Base-by-base conservation (phyloP, 495 filamentous ascomycete species). In the Tuber aestivum region DNA sequence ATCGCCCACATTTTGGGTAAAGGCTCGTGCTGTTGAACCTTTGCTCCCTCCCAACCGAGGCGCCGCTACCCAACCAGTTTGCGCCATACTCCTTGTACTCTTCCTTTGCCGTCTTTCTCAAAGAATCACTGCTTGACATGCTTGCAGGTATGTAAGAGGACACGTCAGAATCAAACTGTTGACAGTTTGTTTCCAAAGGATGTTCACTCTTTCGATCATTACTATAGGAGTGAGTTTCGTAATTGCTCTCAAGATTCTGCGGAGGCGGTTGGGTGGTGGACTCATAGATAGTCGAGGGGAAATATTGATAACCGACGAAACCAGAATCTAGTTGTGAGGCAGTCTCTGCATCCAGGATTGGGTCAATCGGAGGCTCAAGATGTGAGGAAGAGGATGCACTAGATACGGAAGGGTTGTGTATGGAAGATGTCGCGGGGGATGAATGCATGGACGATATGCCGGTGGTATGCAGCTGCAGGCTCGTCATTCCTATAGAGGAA, bases 331-430 rank as follows among this genome's bases (percentile, higher is more conserved):
- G 71, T 50, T 82, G 75, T 56, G 79, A 74, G 27, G 77, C 74
- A n/a, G 78, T 77, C 23, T 83, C 82, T 27, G 80, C 61, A 27
- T 81, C 77, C 1, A 83, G 72, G n/a, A 82, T 79, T 41, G 82
- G 82, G 41, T 83, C 82, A 71, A 83, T 83, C 41, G 82, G 82
- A 32, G 81, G 77, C 16, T 83, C 80, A 69, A 84, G 77, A 61
- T 83, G 82, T 9, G 74, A 78, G 23, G 76, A 74, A 38, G 73
- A 68, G 23, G 82, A 82, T n/a, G 78, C 73, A 16, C 80, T 82
- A 10, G 80, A 80, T 45, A 83, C 72, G 38, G 82, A 83, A 42
- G 82, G 77, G 50, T 80, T 79, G 56, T 65, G 79, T 14, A 81
- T 82, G 35, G 81, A 82, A 73, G 81, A 61, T 48, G 81, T 75